These are phyloP conservation scores for Nectriaceae sp. DNA, from an alignment of 2,329 filamentous ascomycete species.

Conservation along the genomic window DNA sequence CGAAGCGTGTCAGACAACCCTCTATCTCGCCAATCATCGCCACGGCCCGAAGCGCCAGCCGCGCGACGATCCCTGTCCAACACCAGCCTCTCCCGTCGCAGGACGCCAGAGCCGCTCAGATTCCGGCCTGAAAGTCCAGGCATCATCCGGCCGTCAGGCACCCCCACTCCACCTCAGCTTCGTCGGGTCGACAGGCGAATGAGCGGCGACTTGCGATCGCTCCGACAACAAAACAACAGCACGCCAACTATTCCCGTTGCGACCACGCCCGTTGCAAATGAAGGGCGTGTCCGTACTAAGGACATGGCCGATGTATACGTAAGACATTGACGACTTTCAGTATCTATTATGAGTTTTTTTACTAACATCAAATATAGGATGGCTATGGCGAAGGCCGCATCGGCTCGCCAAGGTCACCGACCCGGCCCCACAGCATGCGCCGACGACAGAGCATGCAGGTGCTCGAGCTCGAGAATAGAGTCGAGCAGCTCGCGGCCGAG, in stretches of 20 bases:
- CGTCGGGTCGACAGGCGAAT: slow-evolving; percentile 67
- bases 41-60: slow-evolving; percentile 24
- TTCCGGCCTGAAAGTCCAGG: slow-evolving; percentile 66
- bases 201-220: slow-evolving; percentile 69
- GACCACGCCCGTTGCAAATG: slow-evolving; percentile 72
- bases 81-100: slow-evolving; percentile 51
- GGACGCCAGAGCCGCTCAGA: slow-evolving; percentile 55
- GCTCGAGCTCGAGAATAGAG: slow-evolving; percentile 81
- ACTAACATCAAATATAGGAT: slow-evolving; percentile 75
- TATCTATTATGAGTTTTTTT: too few species aligned
- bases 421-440: slow-evolving; percentile 91
- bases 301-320: slow-evolving; percentile 95
- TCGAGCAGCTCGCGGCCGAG: slow-evolving; percentile 84
- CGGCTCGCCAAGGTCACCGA: slow-evolving; percentile 87
- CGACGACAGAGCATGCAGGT: slow-evolving; percentile 97
- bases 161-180: slow-evolving; percentile 68
- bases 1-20: slow-evolving; percentile 42
- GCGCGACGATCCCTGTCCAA: slow-evolving; percentile 53
- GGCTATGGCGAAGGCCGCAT: slow-evolving; percentile 87
- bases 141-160: slow-evolving; percentile 38
- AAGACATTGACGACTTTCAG: slow-evolving; percentile 55
- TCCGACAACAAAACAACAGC: slow-evolving; percentile 40
- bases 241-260: slow-evolving; percentile 23
- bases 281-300: slow-evolving; percentile 80
- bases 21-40: slow-evolving; percentile 21